Conservation (phyloP, 2,329 filamentous ascomycete species). For the Aschersonia sp. region DNA sequence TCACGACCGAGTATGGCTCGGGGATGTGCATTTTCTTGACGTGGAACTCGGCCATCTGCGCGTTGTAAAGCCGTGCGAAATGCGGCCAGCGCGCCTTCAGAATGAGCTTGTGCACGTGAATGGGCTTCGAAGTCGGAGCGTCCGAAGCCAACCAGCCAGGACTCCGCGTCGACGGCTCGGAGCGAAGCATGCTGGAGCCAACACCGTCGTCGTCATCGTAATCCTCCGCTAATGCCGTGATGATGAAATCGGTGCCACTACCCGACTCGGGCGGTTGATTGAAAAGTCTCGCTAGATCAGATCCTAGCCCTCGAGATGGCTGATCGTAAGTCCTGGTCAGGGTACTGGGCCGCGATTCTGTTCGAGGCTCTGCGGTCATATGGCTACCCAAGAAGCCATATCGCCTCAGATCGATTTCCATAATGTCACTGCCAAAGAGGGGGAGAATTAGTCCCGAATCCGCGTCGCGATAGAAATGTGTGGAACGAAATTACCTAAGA, state of each 20-base stretch:
- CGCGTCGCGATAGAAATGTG: neutral
- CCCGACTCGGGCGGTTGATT: conserved; percentile 72
- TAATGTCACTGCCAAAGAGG: conserved; percentile 51
- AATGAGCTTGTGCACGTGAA: conserved; percentile 91
- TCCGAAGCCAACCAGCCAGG: conserved; percentile 47
- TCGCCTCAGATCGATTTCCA: conserved; percentile 81
- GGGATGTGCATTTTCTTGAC: conserved; percentile 96
- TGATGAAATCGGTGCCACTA: conserved; percentile 78
- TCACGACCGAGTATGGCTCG: conserved; percentile 86
- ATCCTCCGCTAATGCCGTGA: conserved; percentile 76
- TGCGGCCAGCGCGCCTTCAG: conserved; percentile 93
- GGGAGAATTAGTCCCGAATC: neutral
- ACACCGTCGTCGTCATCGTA: conserved; percentile 53
- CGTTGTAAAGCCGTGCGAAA: conserved; percentile 79
- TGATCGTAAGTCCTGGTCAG: conserved; percentile 32
- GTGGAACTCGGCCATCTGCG: conserved; percentile 96
- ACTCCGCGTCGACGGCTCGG: conserved; percentile 24
- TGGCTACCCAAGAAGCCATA: conserved; percentile 84
- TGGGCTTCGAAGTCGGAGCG: conserved; percentile 59
- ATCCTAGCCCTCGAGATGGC: conserved; percentile 57
- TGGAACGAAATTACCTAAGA: conserved; percentile 35
- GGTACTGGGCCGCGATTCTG: conserved; percentile 33
- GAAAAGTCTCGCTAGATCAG: conserved; percentile 76
- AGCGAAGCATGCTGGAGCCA: conserved; percentile 32
- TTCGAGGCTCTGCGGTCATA: conserved; percentile 38